These are phyloP conservation scores for Limnanthes douglasii DNA, from an alignment of 345 rosid species.

Conservation along the genomic window DNA sequence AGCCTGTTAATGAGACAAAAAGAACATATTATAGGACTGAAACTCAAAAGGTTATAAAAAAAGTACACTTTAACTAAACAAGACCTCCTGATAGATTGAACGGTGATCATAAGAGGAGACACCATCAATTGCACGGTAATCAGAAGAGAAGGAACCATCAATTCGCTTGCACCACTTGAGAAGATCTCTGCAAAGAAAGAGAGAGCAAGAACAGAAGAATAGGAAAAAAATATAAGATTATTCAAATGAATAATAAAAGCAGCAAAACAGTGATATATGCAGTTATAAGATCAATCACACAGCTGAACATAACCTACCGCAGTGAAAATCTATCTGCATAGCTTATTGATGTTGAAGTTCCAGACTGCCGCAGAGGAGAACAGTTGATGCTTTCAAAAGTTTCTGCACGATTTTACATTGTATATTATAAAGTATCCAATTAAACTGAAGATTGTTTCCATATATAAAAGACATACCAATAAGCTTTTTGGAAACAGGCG, in stretches of 20 bases:
- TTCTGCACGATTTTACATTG: constrained; percentile 56
- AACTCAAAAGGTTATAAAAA: constrained; percentile 1
- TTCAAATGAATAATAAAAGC: too few relatives aligned
- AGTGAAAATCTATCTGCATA: constrained; percentile 45
- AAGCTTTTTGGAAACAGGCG: constrained; percentile 38
- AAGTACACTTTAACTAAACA: constrained; percentile 4
- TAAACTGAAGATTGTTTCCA: constrained; percentile 5
- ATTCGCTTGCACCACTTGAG: constrained; percentile 92
- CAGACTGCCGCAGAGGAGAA: constrained; percentile 16
- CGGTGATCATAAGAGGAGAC: too few relatives aligned
- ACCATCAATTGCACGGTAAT: constrained; percentile 27
- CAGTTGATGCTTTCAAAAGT: constrained; percentile 41
- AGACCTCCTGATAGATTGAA: constrained; percentile 87
- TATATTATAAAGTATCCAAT: constrained; percentile 7
- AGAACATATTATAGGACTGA: constrained; percentile 1
- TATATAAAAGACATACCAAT: constrained; percentile 39
- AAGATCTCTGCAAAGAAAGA: constrained; percentile 54
- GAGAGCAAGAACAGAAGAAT: constrained; percentile 13
- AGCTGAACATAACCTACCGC: constrained; percentile 35
- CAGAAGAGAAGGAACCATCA: constrained; percentile 28
- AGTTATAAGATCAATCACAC: too few relatives aligned
- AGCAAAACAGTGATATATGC: too few relatives aligned
- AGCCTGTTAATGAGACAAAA: constrained; percentile 34
- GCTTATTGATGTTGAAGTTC: constrained; percentile 18
- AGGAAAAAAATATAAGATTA: too few relatives aligned